Percentiles rank a stretch among this genome's conserved stretches.
Conservation (phyloP, 208 protist species). For the Plasmodiophora brassicae region DNA sequence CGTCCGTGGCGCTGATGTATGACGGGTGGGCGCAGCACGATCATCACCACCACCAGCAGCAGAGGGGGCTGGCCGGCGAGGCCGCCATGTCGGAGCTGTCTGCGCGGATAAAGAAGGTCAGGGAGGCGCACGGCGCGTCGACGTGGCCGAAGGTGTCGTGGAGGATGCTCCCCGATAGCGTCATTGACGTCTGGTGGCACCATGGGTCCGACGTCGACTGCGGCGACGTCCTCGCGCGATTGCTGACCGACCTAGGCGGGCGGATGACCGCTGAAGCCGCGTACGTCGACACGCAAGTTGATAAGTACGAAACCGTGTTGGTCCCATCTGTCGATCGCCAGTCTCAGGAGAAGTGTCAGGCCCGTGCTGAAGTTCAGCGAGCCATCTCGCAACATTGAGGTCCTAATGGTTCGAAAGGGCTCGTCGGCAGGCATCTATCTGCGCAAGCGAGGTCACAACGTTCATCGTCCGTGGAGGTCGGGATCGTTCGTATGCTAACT, state of each 20-base stretch:
- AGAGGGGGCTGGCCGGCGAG: neutral
- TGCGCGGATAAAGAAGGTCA: neutral
- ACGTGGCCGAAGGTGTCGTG: conserved; percentile 19
- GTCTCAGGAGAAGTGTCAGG: neutral
- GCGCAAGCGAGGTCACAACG: neutral
- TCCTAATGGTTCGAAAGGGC: neutral
- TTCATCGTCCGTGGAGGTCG: no score
- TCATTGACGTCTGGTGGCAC: conserved; percentile 8
- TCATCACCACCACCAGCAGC: no score
- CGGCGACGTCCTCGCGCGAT: neutral
- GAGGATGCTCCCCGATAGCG: neutral
- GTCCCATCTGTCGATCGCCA: neutral
- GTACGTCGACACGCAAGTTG: neutral
- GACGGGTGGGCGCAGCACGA: no score
- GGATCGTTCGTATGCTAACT: neutral
- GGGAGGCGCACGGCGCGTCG: neutral
- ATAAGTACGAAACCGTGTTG: neutral
- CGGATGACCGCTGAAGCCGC: neutral
- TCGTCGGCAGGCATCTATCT: neutral
- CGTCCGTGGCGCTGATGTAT: no score
- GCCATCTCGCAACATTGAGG: neutral
- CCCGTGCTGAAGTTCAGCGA: conserved; percentile 21
- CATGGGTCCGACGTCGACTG: neutral
- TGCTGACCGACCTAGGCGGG: neutral
- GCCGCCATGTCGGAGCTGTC: neutral